Evolutionary conservation across 1,284 basidiomycete species (phyloP).

Genomic region (Termitomyces sp.): DNA sequence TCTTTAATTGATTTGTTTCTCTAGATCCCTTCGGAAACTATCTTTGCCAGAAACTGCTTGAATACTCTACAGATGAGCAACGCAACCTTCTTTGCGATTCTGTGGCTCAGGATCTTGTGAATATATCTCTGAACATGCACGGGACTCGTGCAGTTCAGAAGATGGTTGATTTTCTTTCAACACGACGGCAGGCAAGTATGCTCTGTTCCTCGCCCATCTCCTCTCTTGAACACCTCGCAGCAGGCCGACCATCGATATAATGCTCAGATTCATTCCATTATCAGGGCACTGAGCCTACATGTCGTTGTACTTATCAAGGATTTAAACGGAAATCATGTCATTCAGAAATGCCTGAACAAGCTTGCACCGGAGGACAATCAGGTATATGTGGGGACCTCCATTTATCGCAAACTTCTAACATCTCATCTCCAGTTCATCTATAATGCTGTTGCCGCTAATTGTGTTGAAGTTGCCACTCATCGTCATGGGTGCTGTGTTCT

Average conservation of each 20-base stretch:
- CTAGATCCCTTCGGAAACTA: slow-evolving; percentile 99
- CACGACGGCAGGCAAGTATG: slow-evolving; percentile 78
- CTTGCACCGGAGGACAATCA: slow-evolving; percentile 97
- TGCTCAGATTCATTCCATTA: slow-evolving; percentile 95
- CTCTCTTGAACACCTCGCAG: slow-evolving; percentile 39
- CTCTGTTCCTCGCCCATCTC: slow-evolving; percentile 23
- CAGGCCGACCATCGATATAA: slow-evolving; percentile 78
- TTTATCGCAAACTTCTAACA: neutral
- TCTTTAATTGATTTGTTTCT: neutral
- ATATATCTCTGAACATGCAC: slow-evolving; percentile 99
- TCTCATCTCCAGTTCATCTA: slow-evolving; percentile 82
- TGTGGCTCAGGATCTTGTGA: slow-evolving; percentile 94
- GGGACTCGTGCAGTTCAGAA: slow-evolving; percentile 99
- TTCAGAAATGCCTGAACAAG: slow-evolving; percentile 99
- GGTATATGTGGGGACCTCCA: slow-evolving; percentile 35
- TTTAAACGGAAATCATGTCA: slow-evolving; percentile 98
- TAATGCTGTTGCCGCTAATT: slow-evolving; percentile 98
- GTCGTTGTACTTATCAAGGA: slow-evolving; percentile 99
- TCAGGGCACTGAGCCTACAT: slow-evolving; percentile 93
- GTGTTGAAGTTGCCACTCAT: slow-evolving; percentile 98
- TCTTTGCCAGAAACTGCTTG: slow-evolving; percentile 96
- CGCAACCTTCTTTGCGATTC: slow-evolving; percentile 96
- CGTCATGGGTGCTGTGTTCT: slow-evolving; percentile 99
- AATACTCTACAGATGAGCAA: slow-evolving; percentile 97
- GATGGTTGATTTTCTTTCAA: slow-evolving; percentile 99